phyloP scores from a whole-genome alignment of 1,284 basidiomycete genomes.

The Lignosus rhinocerotis region DNA sequence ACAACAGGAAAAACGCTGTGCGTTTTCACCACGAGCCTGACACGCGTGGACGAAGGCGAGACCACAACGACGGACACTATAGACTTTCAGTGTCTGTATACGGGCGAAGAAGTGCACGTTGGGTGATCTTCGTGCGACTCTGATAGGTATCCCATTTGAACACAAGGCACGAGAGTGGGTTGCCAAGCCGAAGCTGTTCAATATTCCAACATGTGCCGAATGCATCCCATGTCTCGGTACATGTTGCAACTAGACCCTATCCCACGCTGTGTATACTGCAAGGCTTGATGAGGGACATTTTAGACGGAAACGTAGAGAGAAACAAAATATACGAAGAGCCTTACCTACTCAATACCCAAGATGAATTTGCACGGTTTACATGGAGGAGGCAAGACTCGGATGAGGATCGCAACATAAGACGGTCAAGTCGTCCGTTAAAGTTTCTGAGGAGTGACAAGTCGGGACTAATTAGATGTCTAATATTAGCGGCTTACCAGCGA shows the following conservation, averaged over 20 bases:
- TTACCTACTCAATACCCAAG: too few species aligned
- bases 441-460: not conserved
- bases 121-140: not conserved
- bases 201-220: not conserved
- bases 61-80: not conserved
- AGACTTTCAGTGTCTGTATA: not conserved
- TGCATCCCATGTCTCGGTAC: not conserved
- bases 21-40: not conserved
- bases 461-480: not conserved
- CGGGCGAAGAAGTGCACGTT: not conserved
- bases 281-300: not conserved
- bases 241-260: not conserved
- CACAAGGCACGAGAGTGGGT: not conserved
- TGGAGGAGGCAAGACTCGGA: too few species aligned
- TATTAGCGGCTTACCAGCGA: not conserved
- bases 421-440: not conserved
- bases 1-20: not conserved
- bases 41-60: not conserved
- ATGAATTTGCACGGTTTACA: too few species aligned
- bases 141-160: not conserved
- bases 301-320: not conserved
- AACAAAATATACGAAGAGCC: too few species aligned
- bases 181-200: not conserved
- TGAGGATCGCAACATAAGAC: too few species aligned
- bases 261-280: not conserved